These are phyloP conservation scores for Botryotinia calthae DNA, from an alignment of 2,329 filamentous ascomycete species.

Conservation along the genomic window DNA sequence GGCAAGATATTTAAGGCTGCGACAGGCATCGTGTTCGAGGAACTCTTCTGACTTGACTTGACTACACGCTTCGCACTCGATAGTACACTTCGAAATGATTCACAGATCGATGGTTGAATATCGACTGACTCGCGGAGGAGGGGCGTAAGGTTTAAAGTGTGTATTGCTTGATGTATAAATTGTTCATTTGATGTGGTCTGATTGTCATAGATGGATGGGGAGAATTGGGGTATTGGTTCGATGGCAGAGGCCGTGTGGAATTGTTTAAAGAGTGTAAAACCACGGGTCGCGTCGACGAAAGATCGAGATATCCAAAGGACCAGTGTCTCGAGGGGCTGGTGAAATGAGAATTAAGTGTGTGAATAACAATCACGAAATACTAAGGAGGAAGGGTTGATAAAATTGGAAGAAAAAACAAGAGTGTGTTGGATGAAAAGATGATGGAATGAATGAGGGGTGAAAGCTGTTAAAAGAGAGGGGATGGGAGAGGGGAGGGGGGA, in stretches of 20 bases:
- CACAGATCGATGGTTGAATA: slow-evolving; percentile 41
- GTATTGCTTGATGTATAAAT: slow-evolving; percentile 49
- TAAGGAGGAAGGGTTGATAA: background rate
- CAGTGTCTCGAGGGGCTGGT: background rate
- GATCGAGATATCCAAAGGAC: background rate
- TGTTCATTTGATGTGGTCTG: slow-evolving; percentile 52
- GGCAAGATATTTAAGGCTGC: slow-evolving; percentile 55
- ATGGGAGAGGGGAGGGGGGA: slow-evolving; percentile 30
- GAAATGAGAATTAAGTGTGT: slow-evolving; percentile 3
- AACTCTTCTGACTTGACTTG: background rate
- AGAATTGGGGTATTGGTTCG: slow-evolving; percentile 41
- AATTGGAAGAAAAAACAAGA: slow-evolving; percentile 23
- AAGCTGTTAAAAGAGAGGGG: slow-evolving; percentile 28
- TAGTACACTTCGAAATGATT: slow-evolving; percentile 13
- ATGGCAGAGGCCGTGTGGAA: slow-evolving; percentile 37
- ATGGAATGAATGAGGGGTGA: slow-evolving; percentile 31
- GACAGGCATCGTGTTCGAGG: slow-evolving; percentile 59
- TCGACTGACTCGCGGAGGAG: slow-evolving; percentile 40
- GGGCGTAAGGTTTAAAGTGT: slow-evolving; percentile 68
- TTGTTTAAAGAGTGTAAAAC: slow-evolving; percentile 33
- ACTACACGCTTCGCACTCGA: slow-evolving; percentile 5
- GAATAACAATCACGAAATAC: slow-evolving; percentile 1
- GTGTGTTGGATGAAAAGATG: slow-evolving; percentile 30
- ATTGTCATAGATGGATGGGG: slow-evolving; percentile 53
- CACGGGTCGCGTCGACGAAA: slow-evolving; percentile 20